Percentiles rank a stretch among this genome's conserved stretches.
phyloP scores from a whole-genome alignment of 1,139 yeast genomes.

The Arxiozyma heterogenica region DNA sequence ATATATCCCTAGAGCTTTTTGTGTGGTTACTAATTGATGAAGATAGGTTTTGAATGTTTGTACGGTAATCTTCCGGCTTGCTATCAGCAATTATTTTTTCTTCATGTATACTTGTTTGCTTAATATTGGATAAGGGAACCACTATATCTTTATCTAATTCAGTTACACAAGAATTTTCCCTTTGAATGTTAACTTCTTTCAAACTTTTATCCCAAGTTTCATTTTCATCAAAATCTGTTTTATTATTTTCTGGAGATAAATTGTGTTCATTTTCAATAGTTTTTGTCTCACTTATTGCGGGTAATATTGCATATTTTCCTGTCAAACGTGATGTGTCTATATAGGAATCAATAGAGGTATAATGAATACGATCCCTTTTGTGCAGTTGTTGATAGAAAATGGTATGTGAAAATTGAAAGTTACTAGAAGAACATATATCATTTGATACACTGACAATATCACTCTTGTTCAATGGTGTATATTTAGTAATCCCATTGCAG shows the following conservation, averaged over 20 bases:
- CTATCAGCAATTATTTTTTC: neutral
- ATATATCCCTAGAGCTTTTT: neutral
- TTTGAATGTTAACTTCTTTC: neutral
- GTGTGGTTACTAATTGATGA: neutral
- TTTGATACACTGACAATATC: constrained; percentile 20
- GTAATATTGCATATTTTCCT: neutral
- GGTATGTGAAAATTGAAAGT: constrained; percentile 20
- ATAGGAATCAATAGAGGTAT: constrained; percentile 6
- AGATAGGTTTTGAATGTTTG: neutral
- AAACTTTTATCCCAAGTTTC: neutral
- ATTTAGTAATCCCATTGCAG: constrained; percentile 15
- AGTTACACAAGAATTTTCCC: neutral
- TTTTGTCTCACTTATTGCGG: neutral
- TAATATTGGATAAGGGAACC: neutral
- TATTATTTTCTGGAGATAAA: neutral
- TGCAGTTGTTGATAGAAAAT: constrained; percentile 21
- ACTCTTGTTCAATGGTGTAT: constrained; percentile 14
- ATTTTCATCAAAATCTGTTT: too few relatives aligned
- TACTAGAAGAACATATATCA: constrained; percentile 21
- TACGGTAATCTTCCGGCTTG: neutral
- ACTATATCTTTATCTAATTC: neutral
- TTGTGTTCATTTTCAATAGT: neutral
- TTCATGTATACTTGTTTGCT: neutral
- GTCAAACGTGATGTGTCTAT: neutral
- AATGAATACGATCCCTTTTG: constrained; percentile 17